Evolutionary conservation across 305 asterid genomes (phyloP), one percentile per base, ranked within the genome.

Genomic region (Fraxinus platypoda): DNA sequence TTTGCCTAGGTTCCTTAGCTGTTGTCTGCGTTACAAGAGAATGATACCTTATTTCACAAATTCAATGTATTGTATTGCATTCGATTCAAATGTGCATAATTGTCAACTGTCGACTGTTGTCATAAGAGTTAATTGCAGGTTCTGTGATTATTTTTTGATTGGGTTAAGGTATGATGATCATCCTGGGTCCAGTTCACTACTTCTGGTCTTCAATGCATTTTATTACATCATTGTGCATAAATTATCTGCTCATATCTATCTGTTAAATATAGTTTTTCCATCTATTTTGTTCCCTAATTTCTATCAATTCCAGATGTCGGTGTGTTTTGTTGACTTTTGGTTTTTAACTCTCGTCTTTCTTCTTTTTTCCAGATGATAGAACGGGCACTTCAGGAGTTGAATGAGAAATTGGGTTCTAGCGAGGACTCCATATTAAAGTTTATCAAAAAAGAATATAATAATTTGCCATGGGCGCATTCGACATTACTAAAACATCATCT

Each of bases 351-450:
- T 8, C 21, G 25, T 64, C 59, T 25, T 64, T 25, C 21, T 79
- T 71, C 33, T 30, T 23, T 75, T 66, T 81, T 38, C 87, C 87
- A 92, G 94, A 93, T 93, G 94, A 91, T 92, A 77, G 83, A 86
- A 76, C 84, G 83, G 68, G 94, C 96, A 5, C 80, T 91, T 66
- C 57, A 17, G 17, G 90, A 85, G 75, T 86, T 91, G 88, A 87
- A 83, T 70, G 90, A 90, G 84, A 75, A 80, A 75, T 52, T 75
- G 34, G 97, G 93, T 77, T 93, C 96, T 28, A 84, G 84, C 3
- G 87, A 87, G 87, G 90, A 90, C 73, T 78, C 92, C n/a, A 89
- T 93, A 83, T 92, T 93, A 21, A 64, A 75, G 35, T 88, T 81
- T 62, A 82, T 93, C 8, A 83, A 77, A 73, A 81, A 84, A 76